These are phyloP conservation scores for Pholiota microspora DNA, from an alignment of 768 basidiomycete species.

Conservation along the genomic window DNA sequence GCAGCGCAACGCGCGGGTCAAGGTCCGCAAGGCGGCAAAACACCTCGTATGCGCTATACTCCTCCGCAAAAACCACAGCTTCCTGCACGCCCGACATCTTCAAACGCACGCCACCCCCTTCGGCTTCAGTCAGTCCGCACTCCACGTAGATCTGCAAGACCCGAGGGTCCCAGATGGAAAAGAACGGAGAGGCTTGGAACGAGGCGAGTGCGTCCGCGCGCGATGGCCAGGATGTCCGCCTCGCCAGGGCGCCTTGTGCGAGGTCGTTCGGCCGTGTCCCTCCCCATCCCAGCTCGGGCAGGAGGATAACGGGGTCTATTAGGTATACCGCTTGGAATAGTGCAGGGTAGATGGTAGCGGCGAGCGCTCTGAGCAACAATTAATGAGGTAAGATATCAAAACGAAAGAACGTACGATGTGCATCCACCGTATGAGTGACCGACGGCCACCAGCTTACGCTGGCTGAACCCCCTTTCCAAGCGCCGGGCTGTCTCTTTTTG, in stretches of 20 bases:
- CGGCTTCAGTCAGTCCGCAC: constrained; percentile 40
- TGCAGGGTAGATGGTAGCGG: constrained; percentile 68
- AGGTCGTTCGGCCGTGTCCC: constrained; percentile 19
- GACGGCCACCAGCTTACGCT: constrained; percentile 60
- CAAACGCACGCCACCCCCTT: no score
- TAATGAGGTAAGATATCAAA: no score
- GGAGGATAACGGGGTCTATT: constrained; percentile 74
- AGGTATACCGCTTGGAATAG: no score
- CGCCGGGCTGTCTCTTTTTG: constrained; percentile 40
- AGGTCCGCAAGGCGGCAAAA: constrained; percentile 41
- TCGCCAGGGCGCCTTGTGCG: constrained; percentile 45
- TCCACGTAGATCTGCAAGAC: constrained; percentile 61
- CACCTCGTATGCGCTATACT: constrained; percentile 36
- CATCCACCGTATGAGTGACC: constrained; percentile 89
- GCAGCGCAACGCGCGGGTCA: constrained; percentile 47
- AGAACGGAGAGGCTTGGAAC: constrained; percentile 62
- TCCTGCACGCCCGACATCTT: constrained; percentile 44
- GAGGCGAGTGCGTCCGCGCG: constrained; percentile 59
- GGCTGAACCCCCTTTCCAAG: constrained; percentile 41
- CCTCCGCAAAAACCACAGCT: constrained; percentile 56
- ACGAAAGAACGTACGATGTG: constrained; percentile 51
- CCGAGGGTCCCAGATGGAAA: constrained; percentile 64
- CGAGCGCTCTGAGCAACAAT: constrained; percentile 46
- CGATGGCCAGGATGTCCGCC: constrained; percentile 65
- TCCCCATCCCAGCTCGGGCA: constrained; percentile 5